Percentiles rank a stretch among this genome's conserved stretches.
Conservation (phyloP, 805 yeast genomes). For the Yarrowia phangngaensis region DNA sequence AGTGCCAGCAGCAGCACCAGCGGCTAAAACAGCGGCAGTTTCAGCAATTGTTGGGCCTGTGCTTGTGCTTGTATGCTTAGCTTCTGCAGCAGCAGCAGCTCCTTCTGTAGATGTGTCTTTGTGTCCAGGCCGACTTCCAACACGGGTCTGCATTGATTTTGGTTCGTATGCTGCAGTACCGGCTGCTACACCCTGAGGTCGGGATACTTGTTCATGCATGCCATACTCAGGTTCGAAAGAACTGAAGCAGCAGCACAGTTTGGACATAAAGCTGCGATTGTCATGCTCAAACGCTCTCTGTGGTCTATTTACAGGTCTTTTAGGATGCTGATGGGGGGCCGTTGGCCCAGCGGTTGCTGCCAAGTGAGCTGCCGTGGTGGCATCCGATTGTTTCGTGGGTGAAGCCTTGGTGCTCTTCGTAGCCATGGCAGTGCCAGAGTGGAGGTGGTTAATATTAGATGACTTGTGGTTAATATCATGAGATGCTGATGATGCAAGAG, state of each 20-base stretch:
- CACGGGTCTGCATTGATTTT: constrained; percentile 6
- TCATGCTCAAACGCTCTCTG: neutral
- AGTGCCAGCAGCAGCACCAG: constrained; percentile 1
- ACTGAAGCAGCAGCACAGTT: constrained; percentile 18
- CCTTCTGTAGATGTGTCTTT: too few species aligned
- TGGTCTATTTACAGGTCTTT: constrained; percentile 10
- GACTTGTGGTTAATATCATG: too few species aligned
- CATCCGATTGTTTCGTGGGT: neutral
- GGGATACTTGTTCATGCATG: constrained; percentile 8
- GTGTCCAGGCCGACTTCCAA: too few species aligned
- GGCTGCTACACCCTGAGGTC: neutral
- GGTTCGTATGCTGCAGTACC: constrained; percentile 18
- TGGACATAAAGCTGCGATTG: constrained; percentile 4
- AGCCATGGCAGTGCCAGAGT: too few species aligned
- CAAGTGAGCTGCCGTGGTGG: constrained; percentile 1
- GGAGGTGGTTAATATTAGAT: too few species aligned
- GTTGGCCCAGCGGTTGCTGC: constrained; percentile 1
- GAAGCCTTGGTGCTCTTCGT: too few species aligned
- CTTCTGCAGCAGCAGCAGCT: neutral
- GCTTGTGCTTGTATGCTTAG: neutral
- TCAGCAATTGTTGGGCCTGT: neutral
- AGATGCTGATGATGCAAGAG: too few species aligned
- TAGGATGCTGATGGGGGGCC: constrained; percentile 18
- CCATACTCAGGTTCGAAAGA: constrained; percentile 20
- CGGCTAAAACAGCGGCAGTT: neutral